Evolutionary conservation across 2,329 filamentous ascomycete species (phyloP).

Genomic region (Fusarium sp.): DNA sequence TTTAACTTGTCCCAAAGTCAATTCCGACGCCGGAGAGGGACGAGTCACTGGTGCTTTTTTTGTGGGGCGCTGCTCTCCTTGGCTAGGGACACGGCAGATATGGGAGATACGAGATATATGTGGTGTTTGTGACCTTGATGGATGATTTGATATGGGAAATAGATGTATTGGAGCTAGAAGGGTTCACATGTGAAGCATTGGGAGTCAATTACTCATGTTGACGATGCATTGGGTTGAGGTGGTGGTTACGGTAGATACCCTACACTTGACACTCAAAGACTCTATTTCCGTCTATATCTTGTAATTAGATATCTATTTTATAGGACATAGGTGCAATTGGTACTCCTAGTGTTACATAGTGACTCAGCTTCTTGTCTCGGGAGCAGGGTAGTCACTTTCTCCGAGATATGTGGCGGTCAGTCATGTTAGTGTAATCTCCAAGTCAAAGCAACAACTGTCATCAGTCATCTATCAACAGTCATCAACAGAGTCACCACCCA

Average conservation of each 20-base stretch:
- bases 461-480: not conserved
- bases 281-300: not conserved
- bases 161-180: not conserved
- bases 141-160: not conserved
- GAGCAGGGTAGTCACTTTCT: not conserved
- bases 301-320: not conserved
- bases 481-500: not conserved
- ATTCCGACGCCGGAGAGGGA: slow-evolving; percentile 1
- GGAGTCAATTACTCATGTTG: not conserved
- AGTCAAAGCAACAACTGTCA: not conserved
- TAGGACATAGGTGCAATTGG: not conserved
- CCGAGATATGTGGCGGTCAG: not conserved
- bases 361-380: not conserved
- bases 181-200: not conserved
- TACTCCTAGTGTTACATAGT: not conserved
- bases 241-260: not conserved
- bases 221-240: not conserved
- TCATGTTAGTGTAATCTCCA: not conserved
- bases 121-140: not conserved
- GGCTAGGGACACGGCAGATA: not conserved
- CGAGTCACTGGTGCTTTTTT: slow-evolving; percentile 1
- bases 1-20: slow-evolving; percentile 1
- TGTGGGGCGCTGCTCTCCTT: not conserved
- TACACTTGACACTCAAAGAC: not conserved
- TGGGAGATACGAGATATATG: not conserved